Evolutionary conservation across 495 filamentous ascomycete species (phyloP).

Genomic region (Cercophora samala): DNA sequence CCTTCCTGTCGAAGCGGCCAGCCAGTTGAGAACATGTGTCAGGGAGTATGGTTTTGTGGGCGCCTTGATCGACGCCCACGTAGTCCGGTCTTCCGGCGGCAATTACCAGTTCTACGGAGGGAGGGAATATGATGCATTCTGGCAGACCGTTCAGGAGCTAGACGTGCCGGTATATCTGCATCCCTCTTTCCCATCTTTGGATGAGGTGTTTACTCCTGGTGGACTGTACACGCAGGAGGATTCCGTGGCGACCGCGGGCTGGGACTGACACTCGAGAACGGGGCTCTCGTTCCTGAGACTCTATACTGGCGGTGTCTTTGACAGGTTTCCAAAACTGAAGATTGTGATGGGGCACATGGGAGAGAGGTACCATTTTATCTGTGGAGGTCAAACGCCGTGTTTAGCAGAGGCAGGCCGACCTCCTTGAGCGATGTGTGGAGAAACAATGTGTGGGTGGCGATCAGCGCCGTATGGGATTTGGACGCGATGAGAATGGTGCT

Average conservation of each 20-base stretch:
- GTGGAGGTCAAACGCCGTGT: constrained; percentile 56
- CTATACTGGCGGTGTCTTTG: constrained; percentile 43
- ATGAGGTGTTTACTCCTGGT: constrained; percentile 35
- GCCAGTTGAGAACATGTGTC: constrained; percentile 48
- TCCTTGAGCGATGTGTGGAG: constrained; percentile 54
- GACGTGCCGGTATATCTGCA: constrained; percentile 61
- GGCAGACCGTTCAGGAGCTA: constrained; percentile 46
- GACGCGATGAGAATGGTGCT: constrained; percentile 51
- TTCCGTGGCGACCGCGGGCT: constrained; percentile 32
- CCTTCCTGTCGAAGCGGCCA: constrained; percentile 43
- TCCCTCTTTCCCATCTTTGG: constrained; percentile 44
- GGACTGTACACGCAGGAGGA: constrained; percentile 24
- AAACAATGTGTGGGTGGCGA: constrained; percentile 63
- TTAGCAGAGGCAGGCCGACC: constrained; percentile 45
- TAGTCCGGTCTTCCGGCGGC: constrained; percentile 32
- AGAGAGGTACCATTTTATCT: constrained; percentile 62
- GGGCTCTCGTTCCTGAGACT: constrained; percentile 41
- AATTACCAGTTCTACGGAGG: constrained; percentile 42
- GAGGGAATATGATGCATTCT: constrained; percentile 46
- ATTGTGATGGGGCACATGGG: constrained; percentile 65
- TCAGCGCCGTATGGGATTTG: constrained; percentile 58
- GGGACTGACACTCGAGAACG: constrained; percentile 47
- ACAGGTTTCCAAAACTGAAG: constrained; percentile 54
- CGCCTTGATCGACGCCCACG: constrained; percentile 55
- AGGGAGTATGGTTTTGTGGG: constrained; percentile 49